These are phyloP conservation scores for Hibiscus mutabilis DNA, from an alignment of 345 rosid species.

Conservation along the genomic window DNA sequence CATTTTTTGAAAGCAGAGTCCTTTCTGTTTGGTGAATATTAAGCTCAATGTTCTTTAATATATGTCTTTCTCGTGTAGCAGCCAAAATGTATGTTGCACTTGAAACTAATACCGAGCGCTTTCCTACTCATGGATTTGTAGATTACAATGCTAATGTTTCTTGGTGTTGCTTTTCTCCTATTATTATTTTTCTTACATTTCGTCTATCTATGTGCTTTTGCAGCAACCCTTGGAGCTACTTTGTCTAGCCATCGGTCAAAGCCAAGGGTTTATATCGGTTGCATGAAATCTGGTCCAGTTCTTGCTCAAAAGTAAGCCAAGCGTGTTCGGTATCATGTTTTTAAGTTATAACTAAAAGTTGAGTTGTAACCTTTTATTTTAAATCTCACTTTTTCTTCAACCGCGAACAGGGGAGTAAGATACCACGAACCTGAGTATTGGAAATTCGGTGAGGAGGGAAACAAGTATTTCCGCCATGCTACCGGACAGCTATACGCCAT, in stretches of 20 bases:
- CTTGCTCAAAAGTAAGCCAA: conserved; percentile 86
- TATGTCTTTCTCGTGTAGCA: neutral
- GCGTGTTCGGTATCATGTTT: neutral
- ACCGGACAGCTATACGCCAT: conserved; percentile 94
- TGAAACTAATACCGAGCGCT: neutral
- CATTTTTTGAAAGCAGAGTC: too few species aligned
- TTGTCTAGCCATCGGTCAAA: conserved; percentile 63
- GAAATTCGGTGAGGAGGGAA: conserved; percentile 98
- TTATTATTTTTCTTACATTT: conserved; percentile 6
- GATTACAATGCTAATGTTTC: neutral
- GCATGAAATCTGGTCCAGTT: conserved; percentile 99
- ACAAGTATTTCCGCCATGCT: conserved; percentile 94
- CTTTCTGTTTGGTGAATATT: too few species aligned
- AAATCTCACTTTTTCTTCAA: conserved; percentile 1
- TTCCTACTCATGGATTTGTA: neutral
- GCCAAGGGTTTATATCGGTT: conserved; percentile 82
- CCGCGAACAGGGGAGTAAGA: conserved; percentile 68
- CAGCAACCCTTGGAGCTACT: conserved; percentile 93
- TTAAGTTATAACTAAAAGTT: neutral
- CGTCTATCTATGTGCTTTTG: conserved; percentile 17
- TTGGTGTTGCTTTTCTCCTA: neutral
- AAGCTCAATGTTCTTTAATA: neutral
- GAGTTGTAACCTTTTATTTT: neutral
- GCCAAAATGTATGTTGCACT: neutral
- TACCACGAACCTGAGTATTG: conserved; percentile 95